Conservation (phyloP, 805 yeast genomes). For the Ogataea nakhonphanomensis region DNA sequence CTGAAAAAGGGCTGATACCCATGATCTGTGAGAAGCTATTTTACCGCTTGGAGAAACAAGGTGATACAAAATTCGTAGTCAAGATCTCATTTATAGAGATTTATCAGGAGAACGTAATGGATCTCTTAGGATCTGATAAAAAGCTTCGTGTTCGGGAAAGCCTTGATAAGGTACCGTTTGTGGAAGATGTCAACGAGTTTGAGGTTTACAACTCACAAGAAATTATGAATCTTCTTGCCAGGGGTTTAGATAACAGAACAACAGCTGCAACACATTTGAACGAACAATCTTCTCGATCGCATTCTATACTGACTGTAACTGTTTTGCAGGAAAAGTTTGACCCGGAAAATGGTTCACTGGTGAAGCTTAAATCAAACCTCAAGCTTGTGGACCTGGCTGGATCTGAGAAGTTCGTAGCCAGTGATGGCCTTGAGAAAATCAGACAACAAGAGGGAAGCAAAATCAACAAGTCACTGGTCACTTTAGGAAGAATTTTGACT, state of each 20-base stretch:
- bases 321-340: constrained; percentile 55
- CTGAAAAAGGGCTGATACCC: constrained; percentile 65
- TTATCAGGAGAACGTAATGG: constrained; percentile 74
- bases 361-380: constrained; percentile 50
- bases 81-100: constrained; percentile 67
- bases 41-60: constrained; percentile 32
- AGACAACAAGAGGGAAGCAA: constrained; percentile 72
- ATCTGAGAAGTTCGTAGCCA: constrained; percentile 64
- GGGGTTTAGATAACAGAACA: constrained; percentile 56
- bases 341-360: constrained; percentile 27
- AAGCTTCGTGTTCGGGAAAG: constrained; percentile 56
- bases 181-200: constrained; percentile 60
- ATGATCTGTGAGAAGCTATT: constrained; percentile 53
- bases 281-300: constrained; percentile 71
- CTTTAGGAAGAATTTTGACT: constrained; percentile 67
- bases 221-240: constrained; percentile 42
- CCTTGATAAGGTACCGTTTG: constrained; percentile 65
- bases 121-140: constrained; percentile 41
- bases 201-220: constrained; percentile 47
- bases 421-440: constrained; percentile 47
- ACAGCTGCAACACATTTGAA: constrained; percentile 76
- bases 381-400: constrained; percentile 79
- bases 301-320: constrained; percentile 67
- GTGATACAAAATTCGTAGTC: constrained; percentile 38
- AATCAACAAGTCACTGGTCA: constrained; percentile 74